phyloP scores from a whole-genome alignment of 352 stramenopile genomes.

The Plasmopara halstedii region DNA sequence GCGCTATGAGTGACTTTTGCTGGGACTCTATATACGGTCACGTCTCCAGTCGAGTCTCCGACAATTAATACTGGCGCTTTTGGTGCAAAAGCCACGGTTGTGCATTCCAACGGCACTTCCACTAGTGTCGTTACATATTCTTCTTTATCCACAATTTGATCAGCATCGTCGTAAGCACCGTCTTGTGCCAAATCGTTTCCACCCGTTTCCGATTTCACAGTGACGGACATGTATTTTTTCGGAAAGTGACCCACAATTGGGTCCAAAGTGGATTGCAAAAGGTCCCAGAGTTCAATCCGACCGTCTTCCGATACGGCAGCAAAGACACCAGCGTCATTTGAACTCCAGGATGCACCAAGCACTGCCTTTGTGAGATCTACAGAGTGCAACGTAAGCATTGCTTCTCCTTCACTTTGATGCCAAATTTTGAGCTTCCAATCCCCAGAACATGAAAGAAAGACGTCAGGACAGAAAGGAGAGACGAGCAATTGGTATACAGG shows the following conservation, averaged over 20 bases:
- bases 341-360: conserved; percentile 82
- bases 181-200: conserved; percentile 7
- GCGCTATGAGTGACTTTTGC: conserved; percentile 22
- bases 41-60: conserved; percentile 64
- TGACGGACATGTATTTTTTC: conserved; percentile 31
- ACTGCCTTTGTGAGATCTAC: conserved; percentile 78
- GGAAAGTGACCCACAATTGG: conserved; percentile 73
- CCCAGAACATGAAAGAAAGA: conserved; percentile 85
- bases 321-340: conserved; percentile 76
- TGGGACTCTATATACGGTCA: conserved; percentile 66
- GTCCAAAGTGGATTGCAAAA: conserved; percentile 77
- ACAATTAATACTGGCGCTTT: conserved; percentile 68
- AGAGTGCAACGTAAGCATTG: conserved; percentile 56
- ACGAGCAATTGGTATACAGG: conserved; percentile 86
- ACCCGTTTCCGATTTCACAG: not conserved
- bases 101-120: conserved; percentile 56
- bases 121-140: conserved; percentile 7
- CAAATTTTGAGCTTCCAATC: conserved; percentile 89
- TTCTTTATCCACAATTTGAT: conserved; percentile 7
- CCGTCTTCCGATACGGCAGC: conserved; percentile 82
- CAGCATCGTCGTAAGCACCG: conserved; percentile 3
- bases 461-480: conserved; percentile 75
- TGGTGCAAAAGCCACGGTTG: conserved; percentile 58
- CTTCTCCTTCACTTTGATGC: conserved; percentile 53
- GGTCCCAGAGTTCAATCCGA: conserved; percentile 89